Evolutionary conservation across 345 rosid genomes (phyloP).

Genomic region (Eucalyptus paniculata): DNA sequence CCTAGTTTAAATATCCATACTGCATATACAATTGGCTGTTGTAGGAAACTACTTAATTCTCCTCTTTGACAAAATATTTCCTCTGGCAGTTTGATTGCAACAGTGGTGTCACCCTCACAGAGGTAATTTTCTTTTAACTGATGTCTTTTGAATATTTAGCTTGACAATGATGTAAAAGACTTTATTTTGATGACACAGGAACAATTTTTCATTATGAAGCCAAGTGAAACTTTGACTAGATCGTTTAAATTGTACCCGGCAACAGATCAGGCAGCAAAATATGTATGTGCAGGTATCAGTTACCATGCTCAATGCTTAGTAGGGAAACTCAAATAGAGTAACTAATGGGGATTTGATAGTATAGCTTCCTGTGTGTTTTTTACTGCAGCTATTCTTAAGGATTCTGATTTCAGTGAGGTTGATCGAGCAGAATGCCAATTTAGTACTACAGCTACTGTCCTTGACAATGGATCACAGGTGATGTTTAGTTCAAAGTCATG

Average conservation of each 20-base stretch:
- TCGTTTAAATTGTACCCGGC: slow-evolving; percentile 72
- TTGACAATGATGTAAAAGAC: neutral
- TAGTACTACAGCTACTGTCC: slow-evolving; percentile 67
- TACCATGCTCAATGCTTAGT: neutral
- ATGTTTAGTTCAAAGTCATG: neutral
- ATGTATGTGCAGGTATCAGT: slow-evolving; percentile 46
- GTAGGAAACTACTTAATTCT: neutral
- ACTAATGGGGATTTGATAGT: neutral
- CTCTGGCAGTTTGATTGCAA: slow-evolving; percentile 74
- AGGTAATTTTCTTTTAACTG: slow-evolving; percentile 23
- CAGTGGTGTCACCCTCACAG: slow-evolving; percentile 55
- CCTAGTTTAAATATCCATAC: neutral
- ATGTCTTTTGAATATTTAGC: neutral
- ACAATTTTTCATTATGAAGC: slow-evolving; percentile 83
- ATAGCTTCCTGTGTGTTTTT: neutral
- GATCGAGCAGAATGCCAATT: slow-evolving; percentile 92
- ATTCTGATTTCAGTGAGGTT: slow-evolving; percentile 71
- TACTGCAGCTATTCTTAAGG: slow-evolving; percentile 70
- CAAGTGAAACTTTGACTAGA: slow-evolving; percentile 39
- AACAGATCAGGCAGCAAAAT: slow-evolving; percentile 79
- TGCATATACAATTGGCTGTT: neutral
- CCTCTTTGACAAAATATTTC: neutral
- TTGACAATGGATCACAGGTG: slow-evolving; percentile 89
- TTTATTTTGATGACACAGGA: slow-evolving; percentile 33
- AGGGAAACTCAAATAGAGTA: neutral